Conservation (phyloP, 441 rosid species). For the Populus hybrid region DNA sequence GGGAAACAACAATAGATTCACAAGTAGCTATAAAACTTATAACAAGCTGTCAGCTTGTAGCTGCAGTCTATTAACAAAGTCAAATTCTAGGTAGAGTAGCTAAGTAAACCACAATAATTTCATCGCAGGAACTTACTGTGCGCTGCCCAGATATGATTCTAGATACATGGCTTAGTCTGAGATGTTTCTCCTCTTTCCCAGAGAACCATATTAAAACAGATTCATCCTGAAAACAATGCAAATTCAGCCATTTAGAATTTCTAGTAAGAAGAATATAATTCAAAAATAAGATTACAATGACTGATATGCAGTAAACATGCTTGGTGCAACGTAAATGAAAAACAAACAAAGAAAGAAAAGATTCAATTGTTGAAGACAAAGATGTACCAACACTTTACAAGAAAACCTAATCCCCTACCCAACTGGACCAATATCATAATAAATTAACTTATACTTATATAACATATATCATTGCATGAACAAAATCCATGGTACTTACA, state of each 20-base stretch:
- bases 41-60: background rate
- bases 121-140: slow-evolving; percentile 60
- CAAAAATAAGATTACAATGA: slow-evolving; percentile 4
- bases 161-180: slow-evolving; percentile 64
- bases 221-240: slow-evolving; percentile 60
- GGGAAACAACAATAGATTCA: background rate
- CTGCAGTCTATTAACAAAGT: background rate
- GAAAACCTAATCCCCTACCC: no score
- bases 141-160: slow-evolving; percentile 90
- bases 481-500: no score
- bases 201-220: slow-evolving; percentile 80
- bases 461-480: no score
- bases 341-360: no score
- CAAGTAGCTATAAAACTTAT: background rate
- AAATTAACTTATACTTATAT: no score
- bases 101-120: slow-evolving; percentile 4
- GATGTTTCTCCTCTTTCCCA: slow-evolving; percentile 66
- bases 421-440: no score
- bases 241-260: slow-evolving; percentile 14
- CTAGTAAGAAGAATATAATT: slow-evolving; percentile 8
- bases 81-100: background rate
- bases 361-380: no score
- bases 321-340: no score
- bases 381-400: no score
- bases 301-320: slow-evolving; percentile 8